Percentiles rank a stretch among this genome's conserved stretches.
Conservation (phyloP, 2,329 filamentous ascomycete species). For the Pezicula radicicola region DNA sequence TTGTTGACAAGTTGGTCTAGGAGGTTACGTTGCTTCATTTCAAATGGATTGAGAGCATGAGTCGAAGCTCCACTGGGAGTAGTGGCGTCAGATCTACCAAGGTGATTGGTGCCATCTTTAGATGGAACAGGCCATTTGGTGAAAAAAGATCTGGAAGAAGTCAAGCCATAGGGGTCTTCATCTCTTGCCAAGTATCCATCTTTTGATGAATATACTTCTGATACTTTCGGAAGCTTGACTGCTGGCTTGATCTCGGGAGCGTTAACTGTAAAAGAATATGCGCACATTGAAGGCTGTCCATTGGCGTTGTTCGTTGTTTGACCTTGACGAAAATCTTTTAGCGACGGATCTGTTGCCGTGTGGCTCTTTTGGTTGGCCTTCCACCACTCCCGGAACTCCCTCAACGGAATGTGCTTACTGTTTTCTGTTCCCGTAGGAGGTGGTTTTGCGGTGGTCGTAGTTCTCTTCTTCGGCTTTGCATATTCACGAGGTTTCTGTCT, state of each 20-base stretch:
- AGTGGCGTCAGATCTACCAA: constrained; percentile 5
- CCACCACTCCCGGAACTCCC: constrained; percentile 14
- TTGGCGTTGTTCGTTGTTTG: constrained; percentile 11
- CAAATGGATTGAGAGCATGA: constrained; percentile 12
- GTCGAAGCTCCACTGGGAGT: constrained; percentile 26
- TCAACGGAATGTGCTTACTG: constrained; percentile 2
- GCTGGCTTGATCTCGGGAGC: background rate
- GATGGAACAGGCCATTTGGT: constrained; percentile 12
- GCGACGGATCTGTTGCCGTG: constrained; percentile 10
- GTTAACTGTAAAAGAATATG: background rate
- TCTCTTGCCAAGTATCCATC: constrained; percentile 1
- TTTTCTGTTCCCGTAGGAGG: constrained; percentile 1
- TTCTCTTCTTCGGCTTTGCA: background rate
- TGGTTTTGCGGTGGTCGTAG: background rate
- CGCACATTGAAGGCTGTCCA: constrained; percentile 25
- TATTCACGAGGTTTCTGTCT: background rate
- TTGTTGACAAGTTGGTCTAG: constrained; percentile 7
- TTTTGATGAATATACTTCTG: constrained; percentile 7
- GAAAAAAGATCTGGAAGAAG: background rate
- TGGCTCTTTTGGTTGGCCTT: constrained; percentile 9
- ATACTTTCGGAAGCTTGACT: constrained; percentile 14
- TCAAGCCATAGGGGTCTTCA: background rate
- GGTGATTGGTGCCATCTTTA: background rate
- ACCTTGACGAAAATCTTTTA: constrained; percentile 18
- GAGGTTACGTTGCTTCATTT: constrained; percentile 6